These are phyloP conservation scores for Psidium guajava DNA, from an alignment of 345 rosid species.

Conservation along the genomic window DNA sequence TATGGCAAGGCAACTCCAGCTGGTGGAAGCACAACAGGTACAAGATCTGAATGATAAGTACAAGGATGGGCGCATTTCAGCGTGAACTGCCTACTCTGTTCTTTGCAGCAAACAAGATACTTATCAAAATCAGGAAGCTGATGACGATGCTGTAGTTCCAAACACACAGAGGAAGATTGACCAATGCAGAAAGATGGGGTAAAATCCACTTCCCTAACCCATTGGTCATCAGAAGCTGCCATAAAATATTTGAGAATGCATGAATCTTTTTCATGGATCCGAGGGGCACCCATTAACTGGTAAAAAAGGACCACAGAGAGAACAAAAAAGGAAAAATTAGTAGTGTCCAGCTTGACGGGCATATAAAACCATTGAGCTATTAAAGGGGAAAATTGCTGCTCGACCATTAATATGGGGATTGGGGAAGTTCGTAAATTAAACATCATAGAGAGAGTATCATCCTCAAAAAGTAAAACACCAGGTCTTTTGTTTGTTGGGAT, in stretches of 20 bases:
- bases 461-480: not conserved
- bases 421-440: not conserved
- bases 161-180: slow-evolving; percentile 39
- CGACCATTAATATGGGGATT: not conserved
- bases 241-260: slow-evolving; percentile 2
- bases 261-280: slow-evolving; percentile 9
- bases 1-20: slow-evolving; percentile 18
- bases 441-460: not conserved
- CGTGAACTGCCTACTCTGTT: slow-evolving; percentile 1
- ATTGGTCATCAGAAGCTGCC: slow-evolving; percentile 25
- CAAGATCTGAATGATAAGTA: slow-evolving; percentile 13
- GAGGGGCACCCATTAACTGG: slow-evolving; percentile 22
- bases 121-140: slow-evolving; percentile 22
- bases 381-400: not conserved
- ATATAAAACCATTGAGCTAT: not conserved
- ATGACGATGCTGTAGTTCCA: slow-evolving; percentile 23
- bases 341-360: not conserved
- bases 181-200: slow-evolving; percentile 28
- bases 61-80: slow-evolving; percentile 17
- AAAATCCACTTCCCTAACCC: slow-evolving; percentile 43
- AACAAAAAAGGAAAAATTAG: not conserved
- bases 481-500: not conserved
- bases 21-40: slow-evolving; percentile 30
- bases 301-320: not conserved
- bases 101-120: slow-evolving; percentile 13